Percentiles rank a stretch among this genome's conserved stretches.
Conservation (phyloP, 2,329 filamentous ascomycete species). For the Aspergillus ibericus region DNA sequence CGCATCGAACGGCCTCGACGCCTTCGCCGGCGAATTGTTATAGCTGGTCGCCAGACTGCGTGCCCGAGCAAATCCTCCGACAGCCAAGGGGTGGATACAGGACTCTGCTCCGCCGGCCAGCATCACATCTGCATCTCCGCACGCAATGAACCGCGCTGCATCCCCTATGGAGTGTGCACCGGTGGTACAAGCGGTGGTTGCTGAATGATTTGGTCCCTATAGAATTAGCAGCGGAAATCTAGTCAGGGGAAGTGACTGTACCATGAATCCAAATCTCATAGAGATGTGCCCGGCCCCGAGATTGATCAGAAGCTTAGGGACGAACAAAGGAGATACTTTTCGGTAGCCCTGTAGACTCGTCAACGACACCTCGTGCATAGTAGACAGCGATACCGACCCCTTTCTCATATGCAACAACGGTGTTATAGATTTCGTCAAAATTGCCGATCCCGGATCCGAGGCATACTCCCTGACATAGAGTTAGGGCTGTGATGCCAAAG, state of each 20-base stretch:
- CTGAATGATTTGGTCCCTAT: conserved; percentile 85
- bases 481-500: not conserved
- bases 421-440: conserved; percentile 84
- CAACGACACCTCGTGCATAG: not conserved
- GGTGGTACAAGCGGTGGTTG: conserved; percentile 93
- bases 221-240: not conserved
- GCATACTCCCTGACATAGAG: conserved; percentile 67
- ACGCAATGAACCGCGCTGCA: conserved; percentile 86
- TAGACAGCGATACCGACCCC: conserved; percentile 55
- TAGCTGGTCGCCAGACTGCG: conserved; percentile 80
- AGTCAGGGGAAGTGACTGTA: conserved; percentile 30
- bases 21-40: conserved; percentile 68
- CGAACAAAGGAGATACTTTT: conserved; percentile 90
- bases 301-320: conserved; percentile 90
- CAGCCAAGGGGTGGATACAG: conserved; percentile 90
- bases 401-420: conserved; percentile 72
- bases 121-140: conserved; percentile 92
- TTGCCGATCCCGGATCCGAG: conserved; percentile 95
- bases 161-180: conserved; percentile 94
- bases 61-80: conserved; percentile 86
- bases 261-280: conserved; percentile 81
- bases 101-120: conserved; percentile 92
- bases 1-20: conserved; percentile 85
- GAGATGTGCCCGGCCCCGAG: conserved; percentile 92
- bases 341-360: conserved; percentile 69